Evolutionary conservation across 441 rosid genomes (phyloP), one percentile per base, ranked within the genome.

Genomic region (Populus hybrid): DNA sequence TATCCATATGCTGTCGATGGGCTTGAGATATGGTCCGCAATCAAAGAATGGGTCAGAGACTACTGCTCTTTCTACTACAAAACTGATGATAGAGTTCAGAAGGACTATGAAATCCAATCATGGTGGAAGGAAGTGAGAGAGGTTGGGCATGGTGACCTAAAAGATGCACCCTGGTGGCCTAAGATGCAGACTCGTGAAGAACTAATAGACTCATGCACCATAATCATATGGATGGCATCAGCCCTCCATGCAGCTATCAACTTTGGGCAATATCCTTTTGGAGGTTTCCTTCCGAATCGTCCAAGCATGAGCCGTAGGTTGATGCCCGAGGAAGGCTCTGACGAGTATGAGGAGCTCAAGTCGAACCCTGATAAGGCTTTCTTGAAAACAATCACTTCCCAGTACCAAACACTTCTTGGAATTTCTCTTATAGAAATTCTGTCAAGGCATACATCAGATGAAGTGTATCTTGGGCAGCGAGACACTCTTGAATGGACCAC

Each of bases 51-150:
- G 94, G 94, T 91, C 0, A 71, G 42, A 64, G 84, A 85, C 66
- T 91, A 89, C 78, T 88, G 87, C 75, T 23, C 40, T 10, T 79
- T 84, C 75, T 91, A 86, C 77, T 91, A 91, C 88, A 78, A 82
- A 78, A 79, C 81, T 0, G 87, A 91, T 23, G 87, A 84, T 35
- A 87, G 70, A 79, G 87, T 91, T 23, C 77, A 75, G 74, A 57
- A 70, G 9, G 94, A 91, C 72, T 21, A 72, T 0, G 94, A 91
- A 74, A 90, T 91, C 59, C 91, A 91, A 82, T 84, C 86, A 20
- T 91, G 93, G 94, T 89, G 94, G 94, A 88, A 83, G 40, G 94
- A 91, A 72, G 70, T 89, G n/a, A 87, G 86, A 2, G 93, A 89
- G 76, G 86, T 82, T 64, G 94, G 93, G 12, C 94, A 91, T 7